phyloP scores from a whole-genome alignment of 192 early-diverging fungal species.

The Chytriomyces sp. region DNA sequence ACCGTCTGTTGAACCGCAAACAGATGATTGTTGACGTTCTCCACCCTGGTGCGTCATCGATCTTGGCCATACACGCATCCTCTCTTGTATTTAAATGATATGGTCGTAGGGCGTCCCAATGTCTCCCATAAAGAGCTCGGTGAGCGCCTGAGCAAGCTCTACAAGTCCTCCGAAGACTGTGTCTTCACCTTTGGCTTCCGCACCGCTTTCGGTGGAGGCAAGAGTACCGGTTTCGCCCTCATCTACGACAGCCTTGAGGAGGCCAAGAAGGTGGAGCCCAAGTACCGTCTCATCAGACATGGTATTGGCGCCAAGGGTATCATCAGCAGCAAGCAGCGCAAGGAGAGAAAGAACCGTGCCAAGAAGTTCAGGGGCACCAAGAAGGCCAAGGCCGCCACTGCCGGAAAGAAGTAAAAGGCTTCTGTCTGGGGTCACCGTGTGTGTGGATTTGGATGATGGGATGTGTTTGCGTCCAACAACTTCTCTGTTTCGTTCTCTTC shows the following conservation, averaged over 20 bases:
- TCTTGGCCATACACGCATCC: neutral
- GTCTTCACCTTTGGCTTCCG: slow-evolving; percentile 95
- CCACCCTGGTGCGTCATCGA: slow-evolving; percentile 75
- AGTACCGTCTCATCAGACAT: slow-evolving; percentile 87
- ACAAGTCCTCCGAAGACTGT: slow-evolving; percentile 85
- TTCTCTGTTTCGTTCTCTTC: no score
- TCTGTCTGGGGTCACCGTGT: no score
- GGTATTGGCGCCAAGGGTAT: slow-evolving; percentile 70
- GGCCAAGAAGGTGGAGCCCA: slow-evolving; percentile 99
- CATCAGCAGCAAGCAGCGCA: slow-evolving; percentile 94
- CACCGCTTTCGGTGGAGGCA: slow-evolving; percentile 96
- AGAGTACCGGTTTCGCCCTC: slow-evolving; percentile 91
- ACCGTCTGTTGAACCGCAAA: slow-evolving; percentile 95
- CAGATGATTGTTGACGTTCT: slow-evolving; percentile 97
- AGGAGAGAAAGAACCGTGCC: slow-evolving; percentile 97
- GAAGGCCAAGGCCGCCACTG: slow-evolving; percentile 65
- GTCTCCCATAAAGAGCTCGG: slow-evolving; percentile 90
- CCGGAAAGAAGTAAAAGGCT: slow-evolving; percentile 26
- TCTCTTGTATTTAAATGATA: neutral
- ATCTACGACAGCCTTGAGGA: slow-evolving; percentile 94
- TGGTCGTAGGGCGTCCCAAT: slow-evolving; percentile 68
- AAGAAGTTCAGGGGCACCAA: slow-evolving; percentile 99
- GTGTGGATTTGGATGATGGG: no score
- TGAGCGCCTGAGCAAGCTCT: slow-evolving; percentile 92
- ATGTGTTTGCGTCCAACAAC: no score